Base-by-base conservation (phyloP, 1,284 basidiomycete genomes). In the Leccinum fallax region DNA sequence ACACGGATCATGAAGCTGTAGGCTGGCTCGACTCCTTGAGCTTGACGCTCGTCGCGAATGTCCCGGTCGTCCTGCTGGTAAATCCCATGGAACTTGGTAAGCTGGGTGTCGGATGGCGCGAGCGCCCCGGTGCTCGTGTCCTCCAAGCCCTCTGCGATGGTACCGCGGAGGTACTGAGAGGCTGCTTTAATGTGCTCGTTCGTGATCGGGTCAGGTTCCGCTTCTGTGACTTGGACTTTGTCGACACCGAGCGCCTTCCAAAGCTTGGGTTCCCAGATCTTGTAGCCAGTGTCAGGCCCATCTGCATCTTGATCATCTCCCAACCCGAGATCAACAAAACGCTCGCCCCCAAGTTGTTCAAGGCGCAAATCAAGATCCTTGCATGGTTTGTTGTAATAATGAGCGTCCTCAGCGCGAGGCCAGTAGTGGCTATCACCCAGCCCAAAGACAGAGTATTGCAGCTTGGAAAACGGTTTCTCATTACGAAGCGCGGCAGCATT, bases 131-230 rank as follows among this genome's bases (percentile, higher is more conserved):
- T 98, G 58, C 84, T 88, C 59, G 81, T 85, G 78, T 99, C 97
- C 66, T 84, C 83, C 36, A 99, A 86, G 58, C 96, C 97, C 76
- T 99, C 93, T 3, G 83, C 83, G 74, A 99, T 99, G 40, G 97
- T 99, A 19, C 97, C 97, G 61, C 97, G 93, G 40, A 99, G 84
- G 79, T 93, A 98, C 68, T 91, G 89, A 62, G 92, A 95, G 10
- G 97, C 96, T 62, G 95, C 97, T 82, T 99, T 99, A 85, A 99
- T 98, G 79, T 99, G 95, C 80, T 99, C 97, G 81, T 99, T 98
- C 64, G 96, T 98, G 78, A 99, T 97, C 2, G 94, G 88, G 74
- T 98, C 96, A 2, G 96, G 95, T 76, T 98, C 95, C 19, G 89
- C 91, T 79, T 99, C 97, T 43, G 81, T 87, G 34, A 98, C 88